A percentile compares a stretch with the other conserved stretches of the same genome.
Evolutionary conservation across 2,329 filamentous ascomycete species (phyloP).

Genomic region (Fusarium nelsonii): DNA sequence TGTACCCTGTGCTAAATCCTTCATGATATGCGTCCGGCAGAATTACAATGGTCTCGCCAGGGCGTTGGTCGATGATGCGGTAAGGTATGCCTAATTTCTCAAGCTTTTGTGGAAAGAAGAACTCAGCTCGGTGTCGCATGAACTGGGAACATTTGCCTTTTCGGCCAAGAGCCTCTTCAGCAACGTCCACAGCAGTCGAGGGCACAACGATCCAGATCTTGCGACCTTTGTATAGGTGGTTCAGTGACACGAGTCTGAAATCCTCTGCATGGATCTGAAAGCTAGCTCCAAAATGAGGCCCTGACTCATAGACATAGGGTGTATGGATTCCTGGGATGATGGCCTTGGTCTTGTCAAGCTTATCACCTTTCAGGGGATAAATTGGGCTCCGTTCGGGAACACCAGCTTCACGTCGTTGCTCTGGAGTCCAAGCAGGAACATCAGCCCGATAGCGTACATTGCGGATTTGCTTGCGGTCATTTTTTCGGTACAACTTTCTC

Average conservation of each 20-base stretch:
- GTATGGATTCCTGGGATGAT: slow-evolving; percentile 57
- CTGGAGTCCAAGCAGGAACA: slow-evolving; percentile 55
- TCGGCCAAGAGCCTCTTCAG: slow-evolving; percentile 53
- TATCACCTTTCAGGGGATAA: slow-evolving; percentile 55
- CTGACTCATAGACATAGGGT: slow-evolving; percentile 57
- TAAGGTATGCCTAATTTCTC: slow-evolving; percentile 55
- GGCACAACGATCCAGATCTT: slow-evolving; percentile 58
- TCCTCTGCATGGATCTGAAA: slow-evolving; percentile 59
- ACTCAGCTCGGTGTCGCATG: slow-evolving; percentile 57
- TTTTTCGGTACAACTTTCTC: slow-evolving; percentile 54
- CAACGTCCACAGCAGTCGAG: slow-evolving; percentile 52
- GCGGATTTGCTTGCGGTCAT: slow-evolving; percentile 53
- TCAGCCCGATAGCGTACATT: slow-evolving; percentile 56
- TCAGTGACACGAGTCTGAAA: slow-evolving; percentile 55
- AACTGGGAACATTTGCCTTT: slow-evolving; percentile 55
- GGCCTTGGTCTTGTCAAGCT: slow-evolving; percentile 54
- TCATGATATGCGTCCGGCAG: slow-evolving; percentile 57
- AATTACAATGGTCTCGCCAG: slow-evolving; percentile 57
- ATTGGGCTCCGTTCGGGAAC: slow-evolving; percentile 55
- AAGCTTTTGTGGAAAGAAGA: slow-evolving; percentile 57
- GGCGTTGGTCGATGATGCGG: slow-evolving; percentile 55
- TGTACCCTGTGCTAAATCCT: slow-evolving; percentile 58
- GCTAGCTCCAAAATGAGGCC: slow-evolving; percentile 54
- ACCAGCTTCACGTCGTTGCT: slow-evolving; percentile 53
- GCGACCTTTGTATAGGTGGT: slow-evolving; percentile 56